Base-by-base conservation (phyloP, 805 yeast genomes). In the Cyberlindnera veronae region DNA sequence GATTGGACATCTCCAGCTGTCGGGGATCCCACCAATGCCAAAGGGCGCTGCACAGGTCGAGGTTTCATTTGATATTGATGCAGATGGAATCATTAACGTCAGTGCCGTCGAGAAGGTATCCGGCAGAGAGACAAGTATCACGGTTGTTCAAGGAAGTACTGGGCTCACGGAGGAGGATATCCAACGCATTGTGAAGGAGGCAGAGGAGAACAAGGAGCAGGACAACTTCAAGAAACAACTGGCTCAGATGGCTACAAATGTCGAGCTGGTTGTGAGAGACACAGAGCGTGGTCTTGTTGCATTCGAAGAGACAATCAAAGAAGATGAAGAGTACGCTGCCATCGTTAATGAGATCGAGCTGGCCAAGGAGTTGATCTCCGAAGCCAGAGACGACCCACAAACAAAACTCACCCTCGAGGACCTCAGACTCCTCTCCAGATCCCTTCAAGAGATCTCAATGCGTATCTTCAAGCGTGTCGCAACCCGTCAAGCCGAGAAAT, bases 241-340 rank as follows among this genome's bases (percentile, higher is more conserved):
- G 41, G 72, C 81, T 46, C 89, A 84, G 57, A 80, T 77, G 56
- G 87, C 91, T 29, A 82, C 84, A 58, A 74, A 81, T 58, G 85
- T 88, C 19, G 95, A 84, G 50, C 79, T 83, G 54, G 72, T 83
- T 37, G 77, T 88, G 52, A 81, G 84, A 55, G 99, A 93, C 63
- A 88, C 95, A 37, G 96, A 89, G 64, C 74, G 75, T 64, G 91
- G 96, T 9, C 68, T 93, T 47, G 69, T 70, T 50, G 95, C 86
- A 66, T 84, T 83, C 57, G 72, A 73, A 8, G 61, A 64, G 7
- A 45, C 63, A 8, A 71, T 78, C 4, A 46, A 58, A 6, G 72
- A 67, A 45, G 88, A 81, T 53, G 74, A 69, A 58, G 63, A 75
- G 38, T 78, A 71, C 59, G 67, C 67, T 50, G 31, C 29, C 5